Evolutionary conservation across 371 early-diverging fungal genomes (phyloP), one percentile per base, ranked within the genome.

Genomic region (Mortierella sp.): DNA sequence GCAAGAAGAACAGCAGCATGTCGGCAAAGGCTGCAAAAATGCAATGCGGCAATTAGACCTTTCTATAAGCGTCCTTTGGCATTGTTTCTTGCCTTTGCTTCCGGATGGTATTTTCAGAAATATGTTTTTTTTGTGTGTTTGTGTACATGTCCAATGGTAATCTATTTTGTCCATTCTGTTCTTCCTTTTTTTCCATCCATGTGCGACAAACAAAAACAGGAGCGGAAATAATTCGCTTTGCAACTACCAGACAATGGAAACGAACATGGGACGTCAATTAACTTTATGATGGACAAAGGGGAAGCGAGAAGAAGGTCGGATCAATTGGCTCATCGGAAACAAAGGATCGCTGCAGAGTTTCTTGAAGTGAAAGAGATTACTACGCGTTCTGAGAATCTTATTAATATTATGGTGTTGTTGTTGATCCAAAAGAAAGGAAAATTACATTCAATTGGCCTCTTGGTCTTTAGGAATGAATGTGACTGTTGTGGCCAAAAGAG

Each of bases 81-180:
- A 0, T 47, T 47, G 1, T 47, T 47, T 8, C 19, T 58, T 58
- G 53, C 13, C 14, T 29, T 53, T 53, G 22, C 24, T 8, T 13
- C 8, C 34, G 58, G 55, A 16, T 53, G 55, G 29, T 53, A n/a
- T 53, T 55, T 58, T 34, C 34, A 58, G 58, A 58, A 58, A 53
- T 31, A 47, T 2, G 47, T 19, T 14, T 47, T 47, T 47, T 47
- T 22, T 58, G 34, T 58, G 29, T 58, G 58, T 58, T 58, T 58
- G 58, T 34, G 34, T 34, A 34, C 58, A 58, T 58, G 34, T 31
- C 19, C 58, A n/a, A n/a, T n/a, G n/a, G 29, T 2, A 29, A 29
- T 5, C 16, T 19, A 26, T 29, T 26, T n/a, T 13, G 6, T 19
- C 47, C 1, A 53, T 29, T 29, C 26, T 4, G 4, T n/a, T 50